phyloP scores from a whole-genome alignment of 805 yeast species.

The Starmerella asiatica region DNA sequence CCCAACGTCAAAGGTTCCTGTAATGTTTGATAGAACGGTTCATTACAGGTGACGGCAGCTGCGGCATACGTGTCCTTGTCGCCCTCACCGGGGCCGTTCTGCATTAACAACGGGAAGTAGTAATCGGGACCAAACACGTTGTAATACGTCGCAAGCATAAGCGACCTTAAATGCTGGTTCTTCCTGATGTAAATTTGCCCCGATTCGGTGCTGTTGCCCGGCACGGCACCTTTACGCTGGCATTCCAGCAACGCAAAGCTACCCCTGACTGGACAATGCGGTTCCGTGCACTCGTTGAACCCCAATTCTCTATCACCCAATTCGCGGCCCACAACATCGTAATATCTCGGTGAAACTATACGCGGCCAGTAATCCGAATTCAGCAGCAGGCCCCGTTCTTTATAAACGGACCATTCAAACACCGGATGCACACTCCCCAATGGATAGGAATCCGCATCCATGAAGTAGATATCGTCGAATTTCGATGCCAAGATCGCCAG shows the following conservation, averaged over 20 bases:
- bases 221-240: constrained; percentile 53
- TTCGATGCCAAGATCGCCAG: constrained; percentile 59
- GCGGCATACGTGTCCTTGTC: constrained; percentile 69
- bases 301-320: constrained; percentile 32
- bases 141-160: constrained; percentile 50
- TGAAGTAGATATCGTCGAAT: constrained; percentile 54
- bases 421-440: constrained; percentile 48
- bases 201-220: constrained; percentile 55
- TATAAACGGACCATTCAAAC: constrained; percentile 46
- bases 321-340: constrained; percentile 49
- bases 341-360: constrained; percentile 61
- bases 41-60: constrained; percentile 48
- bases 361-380: constrained; percentile 92
- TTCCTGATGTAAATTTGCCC: constrained; percentile 54
- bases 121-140: constrained; percentile 49
- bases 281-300: constrained; percentile 10
- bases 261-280: too few relatives aligned
- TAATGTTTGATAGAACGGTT: constrained; percentile 43
- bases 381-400: constrained; percentile 37
- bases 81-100: constrained; percentile 64
- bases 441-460: constrained; percentile 70
- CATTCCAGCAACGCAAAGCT: constrained; percentile 33
- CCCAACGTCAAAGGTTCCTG: constrained; percentile 31
- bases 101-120: constrained; percentile 46
- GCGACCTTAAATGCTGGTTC: constrained; percentile 40